phyloP scores from a whole-genome alignment of 2,329 filamentous ascomycete species.

The Fusarium dlaminii region DNA sequence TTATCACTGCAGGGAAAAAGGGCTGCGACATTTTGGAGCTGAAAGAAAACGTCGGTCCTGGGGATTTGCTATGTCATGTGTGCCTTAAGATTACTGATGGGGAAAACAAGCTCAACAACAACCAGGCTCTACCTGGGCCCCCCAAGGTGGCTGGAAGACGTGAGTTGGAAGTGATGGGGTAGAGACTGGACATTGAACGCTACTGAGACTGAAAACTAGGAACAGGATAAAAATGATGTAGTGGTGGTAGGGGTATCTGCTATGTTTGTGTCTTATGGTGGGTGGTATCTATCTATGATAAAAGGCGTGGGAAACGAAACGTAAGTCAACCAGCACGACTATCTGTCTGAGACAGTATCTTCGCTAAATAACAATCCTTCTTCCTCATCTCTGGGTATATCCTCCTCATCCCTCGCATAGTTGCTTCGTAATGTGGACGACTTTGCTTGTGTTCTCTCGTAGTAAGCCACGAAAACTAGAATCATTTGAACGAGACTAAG shows the following conservation, averaged over 20 bases:
- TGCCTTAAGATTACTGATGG: conserved; percentile 1
- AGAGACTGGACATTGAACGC: background rate
- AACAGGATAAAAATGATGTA: background rate
- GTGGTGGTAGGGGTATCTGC: background rate
- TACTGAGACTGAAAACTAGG: background rate
- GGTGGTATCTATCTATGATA: background rate
- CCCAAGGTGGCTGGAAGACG: background rate
- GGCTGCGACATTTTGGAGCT: background rate
- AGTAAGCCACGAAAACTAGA: conserved; percentile 11
- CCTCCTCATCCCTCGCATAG: background rate
- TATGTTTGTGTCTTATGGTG: background rate
- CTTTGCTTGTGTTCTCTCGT: background rate
- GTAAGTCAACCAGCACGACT: background rate
- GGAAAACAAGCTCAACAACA: conserved; percentile 3
- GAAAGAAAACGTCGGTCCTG: background rate
- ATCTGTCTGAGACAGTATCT: background rate
- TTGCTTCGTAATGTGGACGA: background rate
- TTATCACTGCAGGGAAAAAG: background rate
- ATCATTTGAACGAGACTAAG: conserved; percentile 10
- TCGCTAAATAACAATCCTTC: background rate
- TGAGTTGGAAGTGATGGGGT: background rate
- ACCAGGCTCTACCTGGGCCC: background rate
- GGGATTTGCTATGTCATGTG: background rate
- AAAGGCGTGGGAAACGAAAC: background rate
- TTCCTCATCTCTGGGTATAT: conserved; percentile 4